Conservation (phyloP, 1,284 basidiomycete species). For the Rhodotorula sp. region DNA sequence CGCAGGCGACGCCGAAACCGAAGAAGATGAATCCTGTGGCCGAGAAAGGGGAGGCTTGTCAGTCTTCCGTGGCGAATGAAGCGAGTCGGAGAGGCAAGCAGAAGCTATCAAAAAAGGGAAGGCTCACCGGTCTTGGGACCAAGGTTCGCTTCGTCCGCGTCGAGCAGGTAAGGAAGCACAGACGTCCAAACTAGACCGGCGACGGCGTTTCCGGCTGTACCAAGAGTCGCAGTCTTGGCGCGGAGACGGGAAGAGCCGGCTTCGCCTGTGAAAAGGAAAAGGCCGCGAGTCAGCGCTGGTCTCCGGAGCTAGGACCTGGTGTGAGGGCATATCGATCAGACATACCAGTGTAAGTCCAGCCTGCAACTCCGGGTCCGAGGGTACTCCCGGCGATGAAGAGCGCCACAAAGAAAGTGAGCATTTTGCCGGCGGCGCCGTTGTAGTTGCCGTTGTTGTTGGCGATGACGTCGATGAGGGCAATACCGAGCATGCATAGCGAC, state of each 20-base stretch:
- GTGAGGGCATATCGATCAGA: too few relatives aligned
- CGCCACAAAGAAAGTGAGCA: constrained; percentile 31
- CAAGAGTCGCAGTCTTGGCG: constrained; percentile 37
- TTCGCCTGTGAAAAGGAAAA: constrained; percentile 36
- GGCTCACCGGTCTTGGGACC: constrained; percentile 7
- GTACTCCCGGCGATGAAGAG: constrained; percentile 31
- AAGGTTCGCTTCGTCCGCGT: constrained; percentile 17
- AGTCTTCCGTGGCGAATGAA: background rate
- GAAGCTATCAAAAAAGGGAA: background rate
- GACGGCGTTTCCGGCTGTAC: constrained; percentile 32
- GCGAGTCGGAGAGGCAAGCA: background rate
- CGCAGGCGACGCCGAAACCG: constrained; percentile 2
- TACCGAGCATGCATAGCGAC: constrained; percentile 34
- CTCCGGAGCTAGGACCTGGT: background rate
- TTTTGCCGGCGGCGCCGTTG: constrained; percentile 13
- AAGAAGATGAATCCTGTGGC: constrained; percentile 3
- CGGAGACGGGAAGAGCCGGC: constrained; percentile 31
- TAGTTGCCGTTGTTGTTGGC: constrained; percentile 4
- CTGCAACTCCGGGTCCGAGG: constrained; percentile 31
- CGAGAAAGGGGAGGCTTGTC: background rate
- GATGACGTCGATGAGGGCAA: constrained; percentile 25
- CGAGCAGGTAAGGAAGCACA: constrained; percentile 35
- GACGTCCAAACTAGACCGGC: constrained; percentile 34
- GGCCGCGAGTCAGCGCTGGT: background rate
- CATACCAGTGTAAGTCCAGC: background rate